Evolutionary conservation across 2,329 filamentous ascomycete genomes (phyloP).

Genomic region (Cryphonectria carpinicola): DNA sequence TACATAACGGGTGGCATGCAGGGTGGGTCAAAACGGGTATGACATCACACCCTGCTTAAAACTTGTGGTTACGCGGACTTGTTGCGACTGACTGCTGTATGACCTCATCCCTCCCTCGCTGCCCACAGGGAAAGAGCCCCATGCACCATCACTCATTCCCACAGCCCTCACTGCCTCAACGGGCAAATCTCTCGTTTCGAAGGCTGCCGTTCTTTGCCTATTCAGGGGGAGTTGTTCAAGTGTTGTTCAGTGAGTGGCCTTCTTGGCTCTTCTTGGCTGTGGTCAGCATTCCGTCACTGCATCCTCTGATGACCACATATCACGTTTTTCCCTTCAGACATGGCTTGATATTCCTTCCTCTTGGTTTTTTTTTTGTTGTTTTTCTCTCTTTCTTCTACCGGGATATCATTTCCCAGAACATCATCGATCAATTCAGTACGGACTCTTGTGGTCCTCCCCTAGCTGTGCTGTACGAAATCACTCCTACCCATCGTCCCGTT

Average conservation of each 20-base stretch:
- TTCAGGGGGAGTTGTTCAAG: neutral
- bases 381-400: neutral
- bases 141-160: neutral
- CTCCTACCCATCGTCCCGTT: neutral
- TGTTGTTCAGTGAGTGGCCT: neutral
- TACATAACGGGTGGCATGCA: neutral
- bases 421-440: neutral
- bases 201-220: neutral
- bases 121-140: neutral
- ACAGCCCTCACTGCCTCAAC: neutral
- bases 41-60: slow-evolving; percentile 12
- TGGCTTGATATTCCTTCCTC: neutral
- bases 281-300: neutral
- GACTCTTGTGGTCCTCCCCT: neutral
- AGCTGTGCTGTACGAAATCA: neutral
- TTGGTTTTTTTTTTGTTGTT: neutral
- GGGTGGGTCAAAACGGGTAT: slow-evolving; percentile 9
- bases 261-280: slow-evolving; percentile 1
- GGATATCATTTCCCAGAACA: neutral
- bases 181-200: neutral
- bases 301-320: neutral
- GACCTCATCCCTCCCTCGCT: slow-evolving; percentile 14
- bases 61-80: neutral
- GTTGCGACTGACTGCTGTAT: neutral
- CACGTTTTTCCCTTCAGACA: neutral